A percentile compares a stretch with the other conserved stretches of the same genome.
Evolutionary conservation across 2,329 filamentous ascomycete genomes (phyloP).

Genomic region (Penicillium palitans): DNA sequence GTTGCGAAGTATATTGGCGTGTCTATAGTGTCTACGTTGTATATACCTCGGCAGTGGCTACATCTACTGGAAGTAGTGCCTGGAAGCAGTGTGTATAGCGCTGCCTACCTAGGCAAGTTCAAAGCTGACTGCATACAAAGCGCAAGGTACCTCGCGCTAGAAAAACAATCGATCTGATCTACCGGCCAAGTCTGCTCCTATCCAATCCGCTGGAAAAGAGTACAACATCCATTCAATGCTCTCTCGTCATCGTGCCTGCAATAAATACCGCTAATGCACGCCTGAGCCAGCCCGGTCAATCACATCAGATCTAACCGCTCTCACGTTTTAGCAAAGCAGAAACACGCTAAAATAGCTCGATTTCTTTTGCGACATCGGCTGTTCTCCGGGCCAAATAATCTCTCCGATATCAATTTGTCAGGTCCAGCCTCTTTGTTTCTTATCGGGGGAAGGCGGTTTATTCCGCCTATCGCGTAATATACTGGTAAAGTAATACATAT

Average conservation of each 20-base stretch:
- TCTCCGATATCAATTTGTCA: conserved; percentile 8
- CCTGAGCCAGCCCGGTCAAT: conserved; percentile 20
- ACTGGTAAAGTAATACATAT: background rate
- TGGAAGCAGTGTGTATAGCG: background rate
- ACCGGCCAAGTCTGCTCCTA: conserved; percentile 11
- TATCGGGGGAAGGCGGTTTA: background rate
- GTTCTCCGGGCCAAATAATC: conserved; percentile 20
- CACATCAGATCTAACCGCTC: conserved; percentile 26
- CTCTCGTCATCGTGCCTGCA: conserved; percentile 3
- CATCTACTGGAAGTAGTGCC: background rate
- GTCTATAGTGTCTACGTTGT: background rate
- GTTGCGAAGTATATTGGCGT: background rate
- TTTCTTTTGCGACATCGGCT: conserved; percentile 15
- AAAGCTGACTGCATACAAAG: conserved; percentile 5
- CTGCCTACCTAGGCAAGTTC: background rate
- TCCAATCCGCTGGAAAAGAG: conserved; percentile 3
- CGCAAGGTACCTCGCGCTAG: conserved; percentile 9
- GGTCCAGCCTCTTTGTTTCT: background rate
- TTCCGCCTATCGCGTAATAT: background rate
- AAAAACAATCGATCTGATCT: conserved; percentile 9
- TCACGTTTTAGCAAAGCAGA: conserved; percentile 18
- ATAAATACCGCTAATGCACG: conserved; percentile 27
- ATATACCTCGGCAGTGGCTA: background rate
- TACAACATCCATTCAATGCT: background rate
- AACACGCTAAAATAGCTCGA: conserved; percentile 13